Evolutionary conservation across 2,329 filamentous ascomycete species (phyloP).

Genomic region (Cryphonectria nitschkei): DNA sequence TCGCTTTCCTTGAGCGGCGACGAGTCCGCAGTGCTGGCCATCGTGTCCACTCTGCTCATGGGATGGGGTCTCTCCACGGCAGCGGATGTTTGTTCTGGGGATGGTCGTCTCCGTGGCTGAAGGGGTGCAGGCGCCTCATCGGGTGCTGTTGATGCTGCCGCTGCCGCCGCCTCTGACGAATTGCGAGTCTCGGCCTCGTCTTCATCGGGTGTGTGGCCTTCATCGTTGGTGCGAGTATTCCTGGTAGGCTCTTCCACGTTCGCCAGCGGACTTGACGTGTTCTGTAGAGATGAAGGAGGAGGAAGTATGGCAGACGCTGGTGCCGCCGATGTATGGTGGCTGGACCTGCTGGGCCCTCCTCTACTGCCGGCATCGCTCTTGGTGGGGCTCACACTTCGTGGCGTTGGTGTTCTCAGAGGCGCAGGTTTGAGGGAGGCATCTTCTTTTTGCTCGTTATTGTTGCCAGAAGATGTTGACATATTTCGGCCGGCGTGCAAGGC

Average conservation of each 20-base stretch:
- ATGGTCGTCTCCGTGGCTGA: conserved; percentile 43
- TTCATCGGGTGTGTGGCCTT: neutral
- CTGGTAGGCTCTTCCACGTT: neutral
- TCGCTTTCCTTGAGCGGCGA: conserved; percentile 71
- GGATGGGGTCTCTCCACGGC: conserved; percentile 42
- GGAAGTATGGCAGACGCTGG: conserved; percentile 17
- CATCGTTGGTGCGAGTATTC: neutral
- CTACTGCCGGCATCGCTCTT: conserved; percentile 11
- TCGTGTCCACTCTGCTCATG: conserved; percentile 47
- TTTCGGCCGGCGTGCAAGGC: conserved; percentile 17
- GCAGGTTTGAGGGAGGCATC: conserved; percentile 21
- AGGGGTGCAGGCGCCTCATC: conserved; percentile 48
- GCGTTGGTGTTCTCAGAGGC: conserved; percentile 23
- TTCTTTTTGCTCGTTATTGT: conserved; percentile 23
- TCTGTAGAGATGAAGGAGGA: conserved; percentile 7
- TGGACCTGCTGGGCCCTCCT: neutral
- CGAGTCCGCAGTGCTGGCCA: conserved; percentile 53
- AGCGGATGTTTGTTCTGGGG: conserved; percentile 34
- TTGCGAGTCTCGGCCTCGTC: conserved; percentile 20
- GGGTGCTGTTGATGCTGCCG: neutral
- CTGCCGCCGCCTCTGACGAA: conserved; percentile 26
- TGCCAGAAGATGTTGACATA: conserved; percentile 14
- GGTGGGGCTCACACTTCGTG: conserved; percentile 16
- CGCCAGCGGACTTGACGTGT: conserved; percentile 1
- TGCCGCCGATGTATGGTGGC: conserved; percentile 14